Conservation (phyloP, 352 stramenopile genomes). For the Aphanomyces stellatus region DNA sequence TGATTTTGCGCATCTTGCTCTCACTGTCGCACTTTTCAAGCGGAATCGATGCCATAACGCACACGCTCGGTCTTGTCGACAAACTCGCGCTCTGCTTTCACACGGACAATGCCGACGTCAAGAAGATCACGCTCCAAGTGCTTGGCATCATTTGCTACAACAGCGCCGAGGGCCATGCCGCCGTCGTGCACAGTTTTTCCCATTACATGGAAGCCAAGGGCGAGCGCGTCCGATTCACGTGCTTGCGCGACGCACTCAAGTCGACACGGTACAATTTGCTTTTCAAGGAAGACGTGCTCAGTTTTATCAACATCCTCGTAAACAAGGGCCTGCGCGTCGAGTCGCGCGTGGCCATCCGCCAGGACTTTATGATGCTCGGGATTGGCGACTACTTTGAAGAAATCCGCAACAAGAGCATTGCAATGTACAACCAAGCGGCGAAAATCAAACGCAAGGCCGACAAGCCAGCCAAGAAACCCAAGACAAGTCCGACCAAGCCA, state of each 20-base stretch:
- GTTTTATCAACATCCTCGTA: conserved; percentile 85
- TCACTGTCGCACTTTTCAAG: conserved; percentile 72
- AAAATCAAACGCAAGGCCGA: neutral
- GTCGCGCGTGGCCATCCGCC: conserved; percentile 69
- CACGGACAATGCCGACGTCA: conserved; percentile 71
- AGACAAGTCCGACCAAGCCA: neutral
- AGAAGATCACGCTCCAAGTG: conserved; percentile 74
- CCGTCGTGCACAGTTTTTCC: conserved; percentile 73
- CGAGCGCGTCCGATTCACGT: conserved; percentile 71
- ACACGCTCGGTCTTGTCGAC: conserved; percentile 70
- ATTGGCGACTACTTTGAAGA: conserved; percentile 84
- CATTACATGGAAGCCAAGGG: conserved; percentile 81
- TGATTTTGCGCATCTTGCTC: conserved; percentile 64
- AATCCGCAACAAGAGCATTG: conserved; percentile 56
- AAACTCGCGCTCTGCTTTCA: conserved; percentile 75
- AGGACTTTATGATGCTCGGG: conserved; percentile 77
- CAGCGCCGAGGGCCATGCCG: conserved; percentile 65
- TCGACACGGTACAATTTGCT: conserved; percentile 73
- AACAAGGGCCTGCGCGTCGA: conserved; percentile 81
- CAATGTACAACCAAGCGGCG: conserved; percentile 7
- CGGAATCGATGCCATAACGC: conserved; percentile 74
- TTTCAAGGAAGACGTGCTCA: conserved; percentile 85
- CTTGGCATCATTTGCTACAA: conserved; percentile 83
- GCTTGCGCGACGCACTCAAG: conserved; percentile 67
- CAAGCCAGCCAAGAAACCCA: neutral